Base-by-base conservation (phyloP, 495 filamentous ascomycete species). In the Aspergillus diversus region DNA sequence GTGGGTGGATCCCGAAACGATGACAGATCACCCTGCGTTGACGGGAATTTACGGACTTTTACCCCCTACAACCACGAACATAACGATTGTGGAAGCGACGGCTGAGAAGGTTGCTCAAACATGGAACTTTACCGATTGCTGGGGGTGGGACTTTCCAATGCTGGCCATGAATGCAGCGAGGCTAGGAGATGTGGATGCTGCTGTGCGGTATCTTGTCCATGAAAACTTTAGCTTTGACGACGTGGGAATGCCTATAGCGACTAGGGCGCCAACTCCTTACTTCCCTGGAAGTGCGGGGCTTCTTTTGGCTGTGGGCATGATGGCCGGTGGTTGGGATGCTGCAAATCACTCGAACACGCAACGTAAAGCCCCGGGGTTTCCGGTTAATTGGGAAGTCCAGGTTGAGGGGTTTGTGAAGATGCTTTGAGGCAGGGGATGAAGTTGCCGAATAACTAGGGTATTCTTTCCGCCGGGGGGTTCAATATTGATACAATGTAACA, bases 231-330 rank as follows among this genome's bases (percentile, higher is more conserved):
- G 51, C n/a, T 68, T 68, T 37, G 66, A 65, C 27, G 66, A 65
- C 34, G 66, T 59, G 39, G 52, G 59, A 16, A 54, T 83, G 83
- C 71, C 78, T 76, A 5, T 75, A 80, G 34, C 83, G 83, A 4
- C 82, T 81, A 11, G 69, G 73, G 33, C 70, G 80, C 76, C 84
- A 33, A 86, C 84, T 33, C 83, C 83, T 8, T 86, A 85, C 69
- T 83, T 86, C 43, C 84, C 84, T 2, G 77, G 77, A 17, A 74
- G 73, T 42, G 76, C 77, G 12, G 73, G 75, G 16, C 72, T 85
- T 54, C 56, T 87, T 55, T 51, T 82, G 9, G 83, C 83, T 5
- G 73, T 80, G 59, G 82, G 77, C 7, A 84, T 85, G 81, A 80
- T 86, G 78, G 79, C 80, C 7, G 82, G 83, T 8, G 81, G 80